Percentiles rank a stretch among this genome's conserved stretches.
phyloP scores from a whole-genome alignment of 305 asterid genomes.

The Solanum chacoense region DNA sequence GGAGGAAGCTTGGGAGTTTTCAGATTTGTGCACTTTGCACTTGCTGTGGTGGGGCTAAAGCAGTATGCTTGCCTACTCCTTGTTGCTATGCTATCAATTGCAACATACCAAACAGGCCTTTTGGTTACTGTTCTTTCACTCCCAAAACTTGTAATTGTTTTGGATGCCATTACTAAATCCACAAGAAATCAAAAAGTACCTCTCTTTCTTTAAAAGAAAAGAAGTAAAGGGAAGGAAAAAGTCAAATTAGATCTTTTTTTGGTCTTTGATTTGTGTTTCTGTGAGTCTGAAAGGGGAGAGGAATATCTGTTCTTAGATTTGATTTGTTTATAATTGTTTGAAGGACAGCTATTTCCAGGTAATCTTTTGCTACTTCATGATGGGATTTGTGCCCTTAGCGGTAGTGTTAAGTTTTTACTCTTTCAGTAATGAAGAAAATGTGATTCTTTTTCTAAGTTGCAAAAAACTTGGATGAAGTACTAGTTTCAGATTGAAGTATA shows the following conservation, averaged over 20 bases:
- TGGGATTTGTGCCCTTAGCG: conserved; percentile 2
- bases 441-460: conserved; percentile 7
- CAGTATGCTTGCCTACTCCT: conserved; percentile 72
- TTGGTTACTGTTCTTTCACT: conserved; percentile 91
- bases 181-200: background rate
- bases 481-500: conserved; percentile 12
- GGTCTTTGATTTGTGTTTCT: conserved; percentile 4
- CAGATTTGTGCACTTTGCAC: conserved; percentile 21
- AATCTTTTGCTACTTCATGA: conserved; percentile 10
- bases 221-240: background rate
- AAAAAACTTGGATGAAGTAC: conserved; percentile 11
- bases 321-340: conserved; percentile 12
- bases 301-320: conserved; percentile 18
- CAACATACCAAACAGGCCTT: conserved; percentile 97
- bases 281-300: conserved; percentile 15
- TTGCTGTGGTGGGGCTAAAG: conserved; percentile 37
- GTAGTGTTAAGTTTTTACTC: background rate
- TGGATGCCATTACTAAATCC: conserved; percentile 61
- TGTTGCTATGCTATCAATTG: conserved; percentile 98
- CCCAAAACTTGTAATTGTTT: conserved; percentile 96
- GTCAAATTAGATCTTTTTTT: background rate
- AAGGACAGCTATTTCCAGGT: conserved; percentile 17
- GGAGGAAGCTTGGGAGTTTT: conserved; percentile 52
- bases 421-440: background rate
- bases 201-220: background rate